Evolutionary conservation across 78 protist species (phyloP).

Genomic region (Pelomyxa schiedti): DNA sequence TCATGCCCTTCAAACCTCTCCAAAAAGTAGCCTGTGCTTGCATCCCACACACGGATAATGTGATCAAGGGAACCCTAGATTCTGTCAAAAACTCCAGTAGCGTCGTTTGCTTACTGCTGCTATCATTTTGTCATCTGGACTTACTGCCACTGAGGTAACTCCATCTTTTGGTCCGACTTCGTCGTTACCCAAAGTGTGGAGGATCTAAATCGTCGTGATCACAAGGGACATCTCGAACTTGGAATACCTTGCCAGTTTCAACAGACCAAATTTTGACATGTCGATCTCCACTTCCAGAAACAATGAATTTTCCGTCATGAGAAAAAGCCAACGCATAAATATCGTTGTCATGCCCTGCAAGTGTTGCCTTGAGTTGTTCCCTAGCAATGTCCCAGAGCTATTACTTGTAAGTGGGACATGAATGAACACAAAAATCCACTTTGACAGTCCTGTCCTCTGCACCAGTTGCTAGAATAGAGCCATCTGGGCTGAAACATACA

Average conservation of each 20-base stretch:
- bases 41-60: constrained; percentile 74
- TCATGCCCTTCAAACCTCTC: constrained; percentile 72
- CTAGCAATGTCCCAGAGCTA: constrained; percentile 50
- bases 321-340: constrained; percentile 77
- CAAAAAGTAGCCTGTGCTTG: constrained; percentile 54
- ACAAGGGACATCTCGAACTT: not conserved
- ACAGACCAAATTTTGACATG: constrained; percentile 69
- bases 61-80: constrained; percentile 64
- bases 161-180: constrained; percentile 80
- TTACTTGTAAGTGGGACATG: not conserved
- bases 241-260: constrained; percentile 27
- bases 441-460: constrained; percentile 69
- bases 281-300: constrained; percentile 76
- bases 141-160: constrained; percentile 74
- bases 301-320: constrained; percentile 59
- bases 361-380: constrained; percentile 16
- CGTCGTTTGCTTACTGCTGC: constrained; percentile 36
- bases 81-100: not conserved
- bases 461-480: constrained; percentile 57
- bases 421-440: not conserved
- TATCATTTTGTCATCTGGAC: constrained; percentile 54
- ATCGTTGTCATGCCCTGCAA: constrained; percentile 68
- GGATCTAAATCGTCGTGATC: constrained; percentile 8
- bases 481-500: constrained; percentile 81
- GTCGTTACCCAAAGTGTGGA: constrained; percentile 59